Percentiles rank a stretch among this genome's conserved stretches.
phyloP scores from a whole-genome alignment of 352 stramenopile species.

The Globisporangium apiculatum region DNA sequence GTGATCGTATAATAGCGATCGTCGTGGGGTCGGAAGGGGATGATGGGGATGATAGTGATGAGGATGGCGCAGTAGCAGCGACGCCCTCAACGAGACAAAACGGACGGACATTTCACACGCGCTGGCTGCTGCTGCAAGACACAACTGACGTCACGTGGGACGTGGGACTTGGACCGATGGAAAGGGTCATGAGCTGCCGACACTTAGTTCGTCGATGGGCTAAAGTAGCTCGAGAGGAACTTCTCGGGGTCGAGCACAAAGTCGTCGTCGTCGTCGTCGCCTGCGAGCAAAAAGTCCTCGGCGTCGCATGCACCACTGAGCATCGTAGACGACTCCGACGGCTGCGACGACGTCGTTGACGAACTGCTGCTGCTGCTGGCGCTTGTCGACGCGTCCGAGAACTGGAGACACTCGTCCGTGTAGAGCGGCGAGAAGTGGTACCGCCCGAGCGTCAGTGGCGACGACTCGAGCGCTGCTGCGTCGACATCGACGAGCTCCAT shows the following conservation, averaged over 20 bases:
- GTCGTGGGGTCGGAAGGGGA: no score
- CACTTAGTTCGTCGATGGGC: slow-evolving; percentile 13
- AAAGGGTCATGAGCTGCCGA: no score
- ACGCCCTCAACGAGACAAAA: not conserved
- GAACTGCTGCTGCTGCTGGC: not conserved
- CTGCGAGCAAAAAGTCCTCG: slow-evolving; percentile 22
- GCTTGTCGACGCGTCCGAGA: slow-evolving; percentile 8
- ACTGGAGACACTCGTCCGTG: slow-evolving; percentile 18
- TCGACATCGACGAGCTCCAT: not conserved
- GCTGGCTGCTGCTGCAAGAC: not conserved
- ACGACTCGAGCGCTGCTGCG: slow-evolving; percentile 6
- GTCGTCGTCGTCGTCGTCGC: slow-evolving; percentile 69
- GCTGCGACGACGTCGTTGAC: slow-evolving; percentile 2
- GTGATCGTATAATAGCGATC: no score
- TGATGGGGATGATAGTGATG: no score
- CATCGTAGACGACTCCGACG: slow-evolving; percentile 18
- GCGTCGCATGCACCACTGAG: slow-evolving; percentile 16
- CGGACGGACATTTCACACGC: not conserved
- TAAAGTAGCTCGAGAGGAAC: slow-evolving; percentile 84
- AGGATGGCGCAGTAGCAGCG: no score
- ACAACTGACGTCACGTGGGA: no score
- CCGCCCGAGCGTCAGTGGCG: slow-evolving; percentile 11
- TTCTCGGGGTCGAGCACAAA: slow-evolving; percentile 84
- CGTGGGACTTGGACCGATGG: not conserved
- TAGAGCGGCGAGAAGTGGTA: slow-evolving; percentile 23